phyloP scores from a whole-genome alignment of 2,329 filamentous ascomycete species.

The Trichoderma guizhouense region DNA sequence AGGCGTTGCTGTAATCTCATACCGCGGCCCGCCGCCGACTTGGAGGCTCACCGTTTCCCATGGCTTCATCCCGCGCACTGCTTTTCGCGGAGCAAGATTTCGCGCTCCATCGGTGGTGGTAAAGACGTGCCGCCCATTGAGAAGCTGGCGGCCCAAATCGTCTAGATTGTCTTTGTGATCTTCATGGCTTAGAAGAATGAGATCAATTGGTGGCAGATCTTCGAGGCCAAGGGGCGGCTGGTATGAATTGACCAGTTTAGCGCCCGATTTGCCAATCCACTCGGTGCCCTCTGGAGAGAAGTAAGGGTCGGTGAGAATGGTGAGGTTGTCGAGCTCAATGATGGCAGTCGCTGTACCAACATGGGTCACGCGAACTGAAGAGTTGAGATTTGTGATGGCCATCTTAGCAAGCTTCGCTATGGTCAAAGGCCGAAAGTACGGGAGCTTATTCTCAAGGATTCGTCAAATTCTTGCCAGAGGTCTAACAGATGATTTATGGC shows the following conservation, averaged over 20 bases:
- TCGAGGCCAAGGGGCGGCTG: slow-evolving; percentile 35
- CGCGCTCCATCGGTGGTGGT: slow-evolving; percentile 44
- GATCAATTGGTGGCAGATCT: slow-evolving; percentile 44
- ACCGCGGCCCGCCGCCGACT: slow-evolving; percentile 33
- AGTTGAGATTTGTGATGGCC: not conserved
- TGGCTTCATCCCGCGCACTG: slow-evolving; percentile 37
- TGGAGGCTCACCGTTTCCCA: slow-evolving; percentile 35
- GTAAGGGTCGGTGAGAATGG: slow-evolving; percentile 44
- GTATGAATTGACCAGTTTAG: slow-evolving; percentile 31
- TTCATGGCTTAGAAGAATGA: slow-evolving; percentile 48
- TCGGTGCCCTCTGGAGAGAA: slow-evolving; percentile 39
- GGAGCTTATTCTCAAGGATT: not conserved
- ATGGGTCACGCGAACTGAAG: slow-evolving; percentile 37
- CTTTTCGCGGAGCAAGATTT: slow-evolving; percentile 42
- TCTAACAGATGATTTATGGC: not conserved
- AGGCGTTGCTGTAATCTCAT: slow-evolving; percentile 42
- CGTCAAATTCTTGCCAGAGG: not conserved
- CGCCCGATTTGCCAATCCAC: slow-evolving; percentile 29
- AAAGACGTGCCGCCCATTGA: slow-evolving; percentile 44
- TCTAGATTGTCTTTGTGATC: slow-evolving; percentile 50
- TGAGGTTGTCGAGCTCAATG: slow-evolving; percentile 40
- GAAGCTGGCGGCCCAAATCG: slow-evolving; percentile 40
- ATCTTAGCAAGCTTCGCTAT: not conserved
- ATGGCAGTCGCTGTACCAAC: slow-evolving; percentile 49
- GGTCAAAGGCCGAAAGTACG: not conserved